Percentiles rank a stretch among this genome's conserved stretches.
phyloP scores from a whole-genome alignment of 495 filamentous ascomycete species.

The Tuber brumale region DNA sequence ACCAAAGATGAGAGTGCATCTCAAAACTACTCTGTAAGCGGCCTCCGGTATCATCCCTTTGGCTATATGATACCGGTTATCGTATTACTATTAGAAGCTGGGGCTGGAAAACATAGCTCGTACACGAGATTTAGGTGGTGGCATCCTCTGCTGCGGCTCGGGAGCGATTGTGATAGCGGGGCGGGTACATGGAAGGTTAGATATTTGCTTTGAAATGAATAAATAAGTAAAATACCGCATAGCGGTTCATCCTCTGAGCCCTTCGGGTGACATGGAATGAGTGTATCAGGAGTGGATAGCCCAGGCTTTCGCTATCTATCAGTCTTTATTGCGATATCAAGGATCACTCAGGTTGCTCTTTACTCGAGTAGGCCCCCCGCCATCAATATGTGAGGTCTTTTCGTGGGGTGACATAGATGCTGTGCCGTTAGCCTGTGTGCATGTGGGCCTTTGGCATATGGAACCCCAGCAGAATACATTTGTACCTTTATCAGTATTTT shows the following conservation, averaged over 20 bases:
- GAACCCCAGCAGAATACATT: neutral
- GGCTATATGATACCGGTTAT: neutral
- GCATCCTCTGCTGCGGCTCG: neutral
- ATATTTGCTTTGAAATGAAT: neutral
- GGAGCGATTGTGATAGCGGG: neutral
- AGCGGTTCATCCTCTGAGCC: neutral
- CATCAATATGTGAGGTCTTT: neutral
- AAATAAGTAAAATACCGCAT: neutral
- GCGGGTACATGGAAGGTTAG: neutral
- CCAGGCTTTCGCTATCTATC: neutral
- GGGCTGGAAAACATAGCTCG: neutral
- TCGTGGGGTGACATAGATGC: neutral
- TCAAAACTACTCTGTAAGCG: neutral
- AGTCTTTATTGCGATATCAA: neutral
- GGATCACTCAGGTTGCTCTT: neutral
- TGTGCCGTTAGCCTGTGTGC: neutral
- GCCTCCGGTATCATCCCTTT: neutral
- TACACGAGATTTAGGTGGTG: neutral
- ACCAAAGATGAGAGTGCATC: neutral
- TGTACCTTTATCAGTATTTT: neutral
- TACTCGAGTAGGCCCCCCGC: neutral
- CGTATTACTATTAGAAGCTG: neutral
- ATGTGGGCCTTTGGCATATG: neutral
- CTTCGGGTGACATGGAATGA: neutral
- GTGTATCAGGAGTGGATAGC: neutral